Percentiles rank a stretch among this genome's conserved stretches.
phyloP scores from a whole-genome alignment of 805 yeast species.

The Suhomyces vadensis region DNA sequence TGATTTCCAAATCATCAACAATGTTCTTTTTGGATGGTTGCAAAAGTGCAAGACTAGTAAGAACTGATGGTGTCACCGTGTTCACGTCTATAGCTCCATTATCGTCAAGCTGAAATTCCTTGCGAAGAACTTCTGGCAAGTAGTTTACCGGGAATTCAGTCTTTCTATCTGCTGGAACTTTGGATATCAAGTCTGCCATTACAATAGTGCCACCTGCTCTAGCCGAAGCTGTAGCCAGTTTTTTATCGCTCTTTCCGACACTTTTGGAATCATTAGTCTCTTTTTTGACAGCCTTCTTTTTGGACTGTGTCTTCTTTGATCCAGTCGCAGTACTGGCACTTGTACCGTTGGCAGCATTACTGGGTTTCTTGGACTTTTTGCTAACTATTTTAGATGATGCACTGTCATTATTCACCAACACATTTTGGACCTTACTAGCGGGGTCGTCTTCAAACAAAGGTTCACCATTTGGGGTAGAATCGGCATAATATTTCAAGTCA shows the following conservation, averaged over 20 bases:
- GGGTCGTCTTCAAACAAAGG: slow-evolving; percentile 21
- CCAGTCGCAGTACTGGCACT: too few relatives aligned
- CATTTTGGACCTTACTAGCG: not conserved
- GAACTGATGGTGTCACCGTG: not conserved
- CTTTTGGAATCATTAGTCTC: not conserved
- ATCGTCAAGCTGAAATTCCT: slow-evolving; percentile 18
- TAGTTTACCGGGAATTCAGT: slow-evolving; percentile 31
- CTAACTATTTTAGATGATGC: not conserved
- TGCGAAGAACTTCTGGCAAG: slow-evolving; percentile 25
- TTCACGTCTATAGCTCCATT: slow-evolving; percentile 9
- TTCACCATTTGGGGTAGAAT: slow-evolving; percentile 35
- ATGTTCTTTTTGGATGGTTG: slow-evolving; percentile 33
- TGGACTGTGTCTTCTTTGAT: slow-evolving; percentile 1
- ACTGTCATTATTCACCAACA: not conserved
- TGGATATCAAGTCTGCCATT: slow-evolving; percentile 2
- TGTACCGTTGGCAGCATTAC: too few relatives aligned
- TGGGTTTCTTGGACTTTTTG: not conserved
- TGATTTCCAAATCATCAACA: slow-evolving; percentile 30
- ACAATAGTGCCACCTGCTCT: not conserved
- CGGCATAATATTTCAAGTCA: slow-evolving; percentile 45
- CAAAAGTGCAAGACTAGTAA: slow-evolving; percentile 10
- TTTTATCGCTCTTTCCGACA: slow-evolving; percentile 3
- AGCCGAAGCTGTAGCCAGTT: not conserved
- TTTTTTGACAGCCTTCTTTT: slow-evolving; percentile 1
- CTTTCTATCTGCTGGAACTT: slow-evolving; percentile 5